Evolutionary conservation across 108 stramenopile species (phyloP), one percentile per base, ranked within the genome.

Genomic region (Schizochytrium sp.): DNA sequence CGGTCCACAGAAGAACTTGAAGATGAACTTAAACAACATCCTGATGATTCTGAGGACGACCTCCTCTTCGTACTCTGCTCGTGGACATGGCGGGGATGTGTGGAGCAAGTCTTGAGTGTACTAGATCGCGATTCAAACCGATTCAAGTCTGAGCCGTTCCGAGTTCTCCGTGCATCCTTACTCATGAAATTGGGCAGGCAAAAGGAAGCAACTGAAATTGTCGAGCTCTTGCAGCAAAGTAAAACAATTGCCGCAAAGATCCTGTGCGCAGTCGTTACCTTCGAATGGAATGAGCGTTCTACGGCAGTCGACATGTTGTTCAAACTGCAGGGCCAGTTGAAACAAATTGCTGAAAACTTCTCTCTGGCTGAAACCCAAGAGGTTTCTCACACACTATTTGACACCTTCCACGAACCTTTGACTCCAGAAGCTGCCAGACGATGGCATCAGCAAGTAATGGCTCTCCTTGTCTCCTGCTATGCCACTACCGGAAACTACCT

Each of bases 231-330:
- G 73, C 73, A 83, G 53, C 46, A 83, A n/a, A 83, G 73, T n/a
- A 44, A 47, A 10, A n/a, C 55, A n/a, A 55, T 83, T 28, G 73
- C 73, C 38, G 73, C 73, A 10, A 83, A 55, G n/a, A 53, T 83
- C 50, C 2, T 83, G 73, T 83, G 73, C 53, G 73, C 73, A 4
- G 53, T 83, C 5, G 73, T 83, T 7, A 13, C 73, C 73, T 47
- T 83, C 40, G 53, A 83, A 40, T 83, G 73, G 73, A 83, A 83
- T n/a, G 73, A 83, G 53, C 38, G 73, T 46, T 83, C 73, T n/a
- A 83, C 73, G 4, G 73, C 73, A n/a, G 73, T 83, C 8, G 73
- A 83, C 73, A 83, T 83, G 73, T 53, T 83, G 10, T 2, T 53
- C 53, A 83, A 83, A 28, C 46, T 83, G 5, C 53, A 53, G 5